Percentiles rank a stretch among this genome's conserved stretches.
These are phyloP conservation scores for Trichoderma cornu-damae DNA, from an alignment of 2,329 filamentous ascomycete genomes.

Conservation along the genomic window DNA sequence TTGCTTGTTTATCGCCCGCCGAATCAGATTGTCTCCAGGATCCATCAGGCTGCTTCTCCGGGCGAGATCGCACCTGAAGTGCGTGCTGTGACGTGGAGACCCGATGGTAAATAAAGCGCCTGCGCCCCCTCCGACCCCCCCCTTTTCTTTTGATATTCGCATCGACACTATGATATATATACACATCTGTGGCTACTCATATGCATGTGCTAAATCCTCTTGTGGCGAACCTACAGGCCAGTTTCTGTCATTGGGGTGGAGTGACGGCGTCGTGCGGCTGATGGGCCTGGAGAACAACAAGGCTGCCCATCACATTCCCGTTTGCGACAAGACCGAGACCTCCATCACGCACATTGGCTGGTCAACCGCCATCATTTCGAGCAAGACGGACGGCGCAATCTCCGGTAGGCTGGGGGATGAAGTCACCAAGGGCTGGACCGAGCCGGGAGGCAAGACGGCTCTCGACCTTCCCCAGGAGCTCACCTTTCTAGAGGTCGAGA, in stretches of 20 bases:
- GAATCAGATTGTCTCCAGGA: constrained; percentile 59
- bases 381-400: constrained; percentile 24
- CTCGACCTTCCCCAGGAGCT: constrained; percentile 66
- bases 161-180: background rate
- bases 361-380: constrained; percentile 42
- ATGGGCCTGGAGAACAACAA: constrained; percentile 78
- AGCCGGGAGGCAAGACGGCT: constrained; percentile 20
- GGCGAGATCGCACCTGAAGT: constrained; percentile 40
- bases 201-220: background rate
- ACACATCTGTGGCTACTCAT: background rate
- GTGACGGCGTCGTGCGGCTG: constrained; percentile 70
- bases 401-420: constrained; percentile 20
- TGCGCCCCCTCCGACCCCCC: too few relatives aligned
- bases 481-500: constrained; percentile 69
- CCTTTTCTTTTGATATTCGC: background rate
- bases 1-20: constrained; percentile 74
- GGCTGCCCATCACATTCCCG: constrained; percentile 64
- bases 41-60: constrained; percentile 40
- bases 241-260: constrained; percentile 77
- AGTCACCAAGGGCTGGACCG: constrained; percentile 15
- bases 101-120: constrained; percentile 50
- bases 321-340: constrained; percentile 41
- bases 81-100: constrained; percentile 58
- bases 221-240: constrained; percentile 48
- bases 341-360: constrained; percentile 51